These are phyloP conservation scores for Fusarium phyllophilum DNA, from an alignment of 2,329 filamentous ascomycete species.

Conservation along the genomic window DNA sequence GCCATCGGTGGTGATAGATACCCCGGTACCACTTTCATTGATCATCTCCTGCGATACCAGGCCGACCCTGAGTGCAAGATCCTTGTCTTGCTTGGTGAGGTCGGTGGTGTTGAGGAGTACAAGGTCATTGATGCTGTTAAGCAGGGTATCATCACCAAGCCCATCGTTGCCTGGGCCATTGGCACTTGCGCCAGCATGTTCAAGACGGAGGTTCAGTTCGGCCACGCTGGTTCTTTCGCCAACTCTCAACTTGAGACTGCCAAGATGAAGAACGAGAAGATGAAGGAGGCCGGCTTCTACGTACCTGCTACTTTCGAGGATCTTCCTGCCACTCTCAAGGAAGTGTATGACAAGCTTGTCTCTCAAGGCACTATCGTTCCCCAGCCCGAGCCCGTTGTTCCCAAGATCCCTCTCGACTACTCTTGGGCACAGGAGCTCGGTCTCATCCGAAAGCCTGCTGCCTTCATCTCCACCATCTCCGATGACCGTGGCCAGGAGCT, in stretches of 20 bases:
- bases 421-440: conserved; percentile 99
- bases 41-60: conserved; percentile 97
- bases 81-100: conserved; percentile 93
- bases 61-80: conserved; percentile 98
- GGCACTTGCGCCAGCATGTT: conserved; percentile 99
- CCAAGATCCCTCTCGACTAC: conserved; percentile 99
- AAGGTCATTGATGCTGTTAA: conserved; percentile 99
- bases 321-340: conserved; percentile 78
- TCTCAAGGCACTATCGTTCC: conserved; percentile 86
- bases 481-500: conserved; percentile 99
- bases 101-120: conserved; percentile 99
- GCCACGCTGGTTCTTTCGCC: conserved; percentile 97
- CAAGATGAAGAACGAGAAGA: conserved; percentile 94
- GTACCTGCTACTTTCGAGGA: conserved; percentile 98
- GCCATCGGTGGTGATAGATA: conserved; percentile 99
- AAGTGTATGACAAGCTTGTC: conserved; percentile 90
- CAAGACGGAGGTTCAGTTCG: conserved; percentile 99
- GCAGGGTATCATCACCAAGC: conserved; percentile 94
- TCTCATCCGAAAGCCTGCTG: conserved; percentile 98
- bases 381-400: conserved; percentile 87
- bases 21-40: conserved; percentile 98
- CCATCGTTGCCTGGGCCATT: conserved; percentile 98
- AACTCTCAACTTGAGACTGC: conserved; percentile 99
- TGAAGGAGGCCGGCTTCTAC: conserved; percentile 93
- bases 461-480: conserved; percentile 99